phyloP scores from a whole-genome alignment of 164 flowering plant species.

The Amborella trichopoda region DNA sequence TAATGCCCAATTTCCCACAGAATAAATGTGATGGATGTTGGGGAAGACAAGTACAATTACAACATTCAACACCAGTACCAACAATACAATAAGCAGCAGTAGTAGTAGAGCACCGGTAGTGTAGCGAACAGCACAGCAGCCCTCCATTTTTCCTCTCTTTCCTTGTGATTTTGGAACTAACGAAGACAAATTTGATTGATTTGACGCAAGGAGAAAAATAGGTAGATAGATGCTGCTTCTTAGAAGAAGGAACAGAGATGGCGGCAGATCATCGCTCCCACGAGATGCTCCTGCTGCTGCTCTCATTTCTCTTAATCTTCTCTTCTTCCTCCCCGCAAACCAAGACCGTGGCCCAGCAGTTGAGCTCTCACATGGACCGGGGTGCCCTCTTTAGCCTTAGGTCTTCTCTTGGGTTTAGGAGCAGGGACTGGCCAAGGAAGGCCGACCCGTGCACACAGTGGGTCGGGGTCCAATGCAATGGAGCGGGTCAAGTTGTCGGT shows the following conservation, averaged over 20 bases:
- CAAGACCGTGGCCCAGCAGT: conserved; percentile 9
- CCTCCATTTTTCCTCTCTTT: too few relatives aligned
- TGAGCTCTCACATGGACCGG: conserved; percentile 22
- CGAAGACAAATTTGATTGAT: too few relatives aligned
- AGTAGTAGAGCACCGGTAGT: too few relatives aligned
- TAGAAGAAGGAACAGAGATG: too few relatives aligned
- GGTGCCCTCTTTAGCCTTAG: conserved; percentile 47
- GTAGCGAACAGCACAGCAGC: too few relatives aligned
- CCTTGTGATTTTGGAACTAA: too few relatives aligned
- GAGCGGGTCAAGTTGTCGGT: conserved; percentile 32
- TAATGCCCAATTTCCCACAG: neutral
- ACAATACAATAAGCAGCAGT: too few relatives aligned
- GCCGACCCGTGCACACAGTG: conserved; percentile 48
- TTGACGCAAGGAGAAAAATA: too few relatives aligned
- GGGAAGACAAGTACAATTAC: neutral
- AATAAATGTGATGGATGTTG: neutral
- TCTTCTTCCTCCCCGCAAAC: conserved; percentile 8
- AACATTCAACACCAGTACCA: too few relatives aligned
- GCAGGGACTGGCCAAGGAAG: conserved; percentile 77
- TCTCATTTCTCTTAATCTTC: conserved; percentile 5
- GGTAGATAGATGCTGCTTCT: too few relatives aligned
- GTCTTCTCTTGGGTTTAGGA: conserved; percentile 68
- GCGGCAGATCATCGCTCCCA: too few relatives aligned
- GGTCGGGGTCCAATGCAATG: conserved; percentile 45
- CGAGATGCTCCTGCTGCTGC: too few relatives aligned